Evolutionary conservation across 176 grass and related monocot genomes (phyloP), one percentile per base, ranked within the genome.

Genomic region (Aegilops sharonensis): DNA sequence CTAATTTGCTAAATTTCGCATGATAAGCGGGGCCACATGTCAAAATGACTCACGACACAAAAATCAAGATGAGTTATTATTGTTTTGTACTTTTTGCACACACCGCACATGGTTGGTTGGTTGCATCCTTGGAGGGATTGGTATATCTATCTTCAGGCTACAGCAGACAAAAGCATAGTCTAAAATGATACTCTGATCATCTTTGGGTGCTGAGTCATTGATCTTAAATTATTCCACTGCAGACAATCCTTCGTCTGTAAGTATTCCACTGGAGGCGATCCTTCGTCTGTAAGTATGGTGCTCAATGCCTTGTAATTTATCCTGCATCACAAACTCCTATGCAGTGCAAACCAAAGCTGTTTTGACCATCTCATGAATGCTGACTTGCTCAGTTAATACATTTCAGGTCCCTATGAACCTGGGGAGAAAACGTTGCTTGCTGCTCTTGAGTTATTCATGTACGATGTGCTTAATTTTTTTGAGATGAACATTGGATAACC

Each of bases 81-180:
- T 27, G 5, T 14, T 48, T 48, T 27, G 27, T 27, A 27, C 27
- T 27, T 27, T 36, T 36, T 36, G 42, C 42, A 45, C 42, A 4
- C 0, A 43, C 11, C 40, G 9, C 40, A 43, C 9, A 27, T 27
- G 27, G 27, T 43, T 43, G 42, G 42, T 11, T 43, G 42, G 1
- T 43, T 11, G 42, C 11, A 43, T 43, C 42, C 0, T 10, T 43
- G 42, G 45, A 77, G 31, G 6, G 30, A n/a, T 21, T 21, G 11
- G 11, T 43, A 17, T 84, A 27, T 27, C 21, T 72, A 37, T 18
- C 75, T 81, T 31, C 25, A 83, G 13, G 72, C 72, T 84, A 64
- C 20, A 78, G 37, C 17, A 12, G 13, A 11, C 30, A 70, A 36
- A 54, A 66, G 7, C 13, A 50, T 0, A 56, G n/a, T 66, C 14